Conservation (phyloP, 2,329 filamentous ascomycete species). For the Hypoxylon sp. region DNA sequence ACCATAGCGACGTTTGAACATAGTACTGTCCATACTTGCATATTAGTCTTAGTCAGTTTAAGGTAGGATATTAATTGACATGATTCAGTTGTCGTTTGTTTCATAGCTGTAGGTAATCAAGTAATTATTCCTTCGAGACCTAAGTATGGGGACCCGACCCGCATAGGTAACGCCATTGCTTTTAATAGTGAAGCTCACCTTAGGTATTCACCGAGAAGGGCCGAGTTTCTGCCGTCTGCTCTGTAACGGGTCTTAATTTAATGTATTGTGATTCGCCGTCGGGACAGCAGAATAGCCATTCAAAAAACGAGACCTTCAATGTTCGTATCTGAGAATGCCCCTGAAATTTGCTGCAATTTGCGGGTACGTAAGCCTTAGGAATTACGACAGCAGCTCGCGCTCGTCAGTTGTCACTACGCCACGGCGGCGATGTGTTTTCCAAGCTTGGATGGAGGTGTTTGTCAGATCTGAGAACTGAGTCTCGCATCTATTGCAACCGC, state of each 20-base stretch:
- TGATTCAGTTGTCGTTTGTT: neutral
- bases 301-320: constrained; percentile 1
- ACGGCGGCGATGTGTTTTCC: constrained; percentile 32
- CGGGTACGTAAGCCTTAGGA: constrained; percentile 15
- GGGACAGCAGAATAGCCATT: constrained; percentile 13
- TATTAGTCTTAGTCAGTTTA: neutral
- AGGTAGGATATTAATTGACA: neutral
- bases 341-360: constrained; percentile 30
- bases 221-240: constrained; percentile 37
- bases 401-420: constrained; percentile 25
- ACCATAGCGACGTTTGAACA: neutral
- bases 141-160: constrained; percentile 6
- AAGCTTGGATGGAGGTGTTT: constrained; percentile 27
- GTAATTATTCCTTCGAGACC: constrained; percentile 16
- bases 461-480: constrained; percentile 37
- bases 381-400: constrained; percentile 16
- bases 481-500: constrained; percentile 34
- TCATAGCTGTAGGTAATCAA: neutral
- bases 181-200: constrained; percentile 32
- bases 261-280: constrained; percentile 30
- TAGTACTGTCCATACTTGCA: neutral
- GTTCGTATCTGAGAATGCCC: constrained; percentile 18
- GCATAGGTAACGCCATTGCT: constrained; percentile 19
- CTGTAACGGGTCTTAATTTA: constrained; percentile 19
- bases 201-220: constrained; percentile 39